Conservation (phyloP, 129 eudicot genomes). For the Apium graveolens region DNA sequence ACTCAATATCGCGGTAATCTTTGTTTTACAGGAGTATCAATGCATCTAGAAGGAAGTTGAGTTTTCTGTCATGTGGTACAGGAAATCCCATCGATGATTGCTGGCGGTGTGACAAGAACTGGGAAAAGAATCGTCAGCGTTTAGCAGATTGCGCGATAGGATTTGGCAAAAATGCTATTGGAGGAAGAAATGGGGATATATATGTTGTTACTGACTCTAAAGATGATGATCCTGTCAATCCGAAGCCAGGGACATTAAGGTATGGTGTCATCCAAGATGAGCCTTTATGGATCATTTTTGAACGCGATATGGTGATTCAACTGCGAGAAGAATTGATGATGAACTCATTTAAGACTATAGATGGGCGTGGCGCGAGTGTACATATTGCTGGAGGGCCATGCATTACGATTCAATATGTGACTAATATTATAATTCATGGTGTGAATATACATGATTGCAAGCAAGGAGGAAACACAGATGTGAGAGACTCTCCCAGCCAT, state of each 20-base stretch:
- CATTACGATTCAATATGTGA: slow-evolving; percentile 75
- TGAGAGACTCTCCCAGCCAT: slow-evolving; percentile 75
- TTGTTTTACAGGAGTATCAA: slow-evolving; percentile 6
- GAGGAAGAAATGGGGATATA: slow-evolving; percentile 72
- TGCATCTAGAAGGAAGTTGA: slow-evolving; percentile 3
- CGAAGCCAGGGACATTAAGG: slow-evolving; percentile 67
- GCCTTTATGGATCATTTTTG: slow-evolving; percentile 79
- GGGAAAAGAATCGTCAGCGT: slow-evolving; percentile 62
- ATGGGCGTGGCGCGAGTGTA: slow-evolving; percentile 69
- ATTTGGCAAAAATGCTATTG: slow-evolving; percentile 71
- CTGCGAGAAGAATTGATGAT: slow-evolving; percentile 67
- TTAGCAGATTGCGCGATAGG: slow-evolving; percentile 86
- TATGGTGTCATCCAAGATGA: slow-evolving; percentile 66
- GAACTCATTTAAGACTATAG: slow-evolving; percentile 86
- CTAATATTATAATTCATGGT: slow-evolving; percentile 79
- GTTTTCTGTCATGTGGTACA: background rate
- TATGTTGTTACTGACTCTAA: slow-evolving; percentile 65
- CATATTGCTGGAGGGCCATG: slow-evolving; percentile 88
- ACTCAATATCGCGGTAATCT: background rate
- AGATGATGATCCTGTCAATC: slow-evolving; percentile 68
- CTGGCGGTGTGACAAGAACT: slow-evolving; percentile 69
- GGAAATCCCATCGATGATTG: slow-evolving; percentile 6
- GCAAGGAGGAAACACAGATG: slow-evolving; percentile 63
- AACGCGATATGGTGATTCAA: slow-evolving; percentile 68
- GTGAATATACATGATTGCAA: slow-evolving; percentile 77